phyloP scores from a whole-genome alignment of 2,329 filamentous ascomycete species.

The Trichoderma cornu-damae region DNA sequence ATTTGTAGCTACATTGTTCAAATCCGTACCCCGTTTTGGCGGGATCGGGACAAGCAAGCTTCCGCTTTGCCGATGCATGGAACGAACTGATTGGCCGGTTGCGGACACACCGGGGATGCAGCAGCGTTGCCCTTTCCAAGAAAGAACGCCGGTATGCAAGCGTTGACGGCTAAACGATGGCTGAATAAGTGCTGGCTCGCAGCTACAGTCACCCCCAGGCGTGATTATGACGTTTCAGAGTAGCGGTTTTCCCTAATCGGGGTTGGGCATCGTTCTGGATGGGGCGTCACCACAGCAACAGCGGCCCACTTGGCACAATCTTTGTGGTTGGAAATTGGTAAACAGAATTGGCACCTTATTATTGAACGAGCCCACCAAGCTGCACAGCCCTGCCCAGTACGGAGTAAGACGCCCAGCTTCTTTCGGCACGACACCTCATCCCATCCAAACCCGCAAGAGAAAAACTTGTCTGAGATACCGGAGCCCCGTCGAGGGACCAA shows the following conservation, averaged over 20 bases:
- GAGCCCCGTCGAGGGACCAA: background rate
- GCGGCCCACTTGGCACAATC: conserved; percentile 12
- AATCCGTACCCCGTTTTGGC: background rate
- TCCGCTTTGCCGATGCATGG: background rate
- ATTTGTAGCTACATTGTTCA: background rate
- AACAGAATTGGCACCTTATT: conserved; percentile 22
- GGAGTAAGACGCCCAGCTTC: conserved; percentile 1
- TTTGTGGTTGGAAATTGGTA: conserved; percentile 25
- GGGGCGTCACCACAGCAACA: conserved; percentile 24
- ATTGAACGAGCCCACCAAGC: conserved; percentile 13
- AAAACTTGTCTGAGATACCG: background rate
- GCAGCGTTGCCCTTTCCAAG: background rate
- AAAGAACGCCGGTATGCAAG: background rate
- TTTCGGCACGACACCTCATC: background rate
- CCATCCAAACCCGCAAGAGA: background rate
- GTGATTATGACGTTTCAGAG: background rate
- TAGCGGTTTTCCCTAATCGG: background rate
- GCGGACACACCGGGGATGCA: conserved; percentile 17
- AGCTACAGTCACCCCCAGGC: background rate
- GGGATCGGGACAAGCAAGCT: conserved; percentile 6
- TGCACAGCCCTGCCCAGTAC: conserved; percentile 8
- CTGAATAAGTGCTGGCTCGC: too few relatives aligned
- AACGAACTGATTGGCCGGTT: conserved; percentile 18
- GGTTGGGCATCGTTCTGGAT: conserved; percentile 24
- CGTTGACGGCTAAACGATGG: background rate